A percentile compares a stretch with the other conserved stretches of the same genome.
Evolutionary conservation across 2,329 filamentous ascomycete genomes (phyloP).

Genomic region (Aschersonia sp.): DNA sequence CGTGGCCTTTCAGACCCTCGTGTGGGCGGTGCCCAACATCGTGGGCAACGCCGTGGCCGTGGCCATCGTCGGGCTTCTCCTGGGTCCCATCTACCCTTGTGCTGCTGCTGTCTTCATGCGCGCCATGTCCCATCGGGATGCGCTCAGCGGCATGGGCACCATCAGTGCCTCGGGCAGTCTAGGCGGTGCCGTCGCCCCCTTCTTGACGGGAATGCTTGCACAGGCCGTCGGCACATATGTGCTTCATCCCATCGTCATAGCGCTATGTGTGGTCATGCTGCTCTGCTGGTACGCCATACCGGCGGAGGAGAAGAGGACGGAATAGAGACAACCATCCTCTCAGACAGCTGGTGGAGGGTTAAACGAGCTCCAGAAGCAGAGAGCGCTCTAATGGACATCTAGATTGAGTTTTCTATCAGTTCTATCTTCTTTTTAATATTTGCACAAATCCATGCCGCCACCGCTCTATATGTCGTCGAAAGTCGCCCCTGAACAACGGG

Average conservation of each 20-base stretch:
- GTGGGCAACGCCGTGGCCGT: constrained; percentile 53
- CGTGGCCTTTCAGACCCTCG: constrained; percentile 55
- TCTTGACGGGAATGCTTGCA: constrained; percentile 48
- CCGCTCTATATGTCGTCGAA: background rate
- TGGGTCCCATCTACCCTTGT: constrained; percentile 71
- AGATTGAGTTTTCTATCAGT: no score
- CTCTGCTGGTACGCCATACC: constrained; percentile 50
- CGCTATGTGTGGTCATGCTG: constrained; percentile 49
- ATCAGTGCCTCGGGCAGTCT: constrained; percentile 56
- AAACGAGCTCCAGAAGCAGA: no score
- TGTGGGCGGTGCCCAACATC: constrained; percentile 68
- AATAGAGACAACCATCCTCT: constrained; percentile 19
- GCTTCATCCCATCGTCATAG: constrained; percentile 52
- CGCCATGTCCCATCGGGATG: constrained; percentile 41
- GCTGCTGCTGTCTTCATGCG: constrained; percentile 49
- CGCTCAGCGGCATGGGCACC: constrained; percentile 49
- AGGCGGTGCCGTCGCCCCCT: constrained; percentile 53
- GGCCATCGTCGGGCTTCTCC: constrained; percentile 54
- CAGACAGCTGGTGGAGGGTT: background rate
- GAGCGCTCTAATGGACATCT: no score
- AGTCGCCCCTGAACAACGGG: no score
- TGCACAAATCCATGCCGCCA: background rate
- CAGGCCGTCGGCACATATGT: constrained; percentile 49
- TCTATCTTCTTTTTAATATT: no score
- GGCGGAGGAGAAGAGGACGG: constrained; percentile 39